Evolutionary conservation across 352 stramenopile species (phyloP).

Genomic region (Pelagophyceae sp.): DNA sequence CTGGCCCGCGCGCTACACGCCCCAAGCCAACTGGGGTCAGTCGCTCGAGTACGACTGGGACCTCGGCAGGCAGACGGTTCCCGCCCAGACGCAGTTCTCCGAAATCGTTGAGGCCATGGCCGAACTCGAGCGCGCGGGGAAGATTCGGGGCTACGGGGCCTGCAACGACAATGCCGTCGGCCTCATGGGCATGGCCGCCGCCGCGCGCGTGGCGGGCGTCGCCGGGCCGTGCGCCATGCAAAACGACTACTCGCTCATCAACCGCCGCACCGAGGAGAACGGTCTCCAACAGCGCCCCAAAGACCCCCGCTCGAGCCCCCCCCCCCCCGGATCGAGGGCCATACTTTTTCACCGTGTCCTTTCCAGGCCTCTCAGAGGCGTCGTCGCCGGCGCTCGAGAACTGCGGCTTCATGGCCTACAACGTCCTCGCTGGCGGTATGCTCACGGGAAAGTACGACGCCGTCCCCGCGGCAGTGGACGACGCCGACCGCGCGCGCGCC

Average conservation of each 20-base stretch:
- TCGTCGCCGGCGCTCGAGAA: constrained; percentile 59
- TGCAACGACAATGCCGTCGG: constrained; percentile 67
- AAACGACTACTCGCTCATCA: constrained; percentile 57
- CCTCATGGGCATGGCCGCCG: constrained; percentile 52
- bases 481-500: constrained; percentile 36
- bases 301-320: constrained; percentile 41
- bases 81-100: constrained; percentile 51
- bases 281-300: too few species aligned
- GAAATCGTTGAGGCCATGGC: constrained; percentile 56
- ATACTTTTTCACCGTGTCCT: too few species aligned
- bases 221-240: constrained; percentile 38
- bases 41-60: constrained; percentile 53
- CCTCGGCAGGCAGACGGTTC: constrained; percentile 37
- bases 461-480: constrained; percentile 45
- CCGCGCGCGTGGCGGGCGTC: constrained; percentile 30
- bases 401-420: constrained; percentile 63
- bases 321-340: too few species aligned
- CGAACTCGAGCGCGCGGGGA: constrained; percentile 47
- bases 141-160: constrained; percentile 55
- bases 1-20: constrained; percentile 55
- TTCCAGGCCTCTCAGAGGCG: constrained; percentile 56
- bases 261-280: constrained; percentile 42
- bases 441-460: constrained; percentile 56
- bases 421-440: constrained; percentile 56
- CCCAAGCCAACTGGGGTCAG: constrained; percentile 64